Conservation (phyloP, 768 basidiomycete species). For the Rhodotorula paludigena region DNA sequence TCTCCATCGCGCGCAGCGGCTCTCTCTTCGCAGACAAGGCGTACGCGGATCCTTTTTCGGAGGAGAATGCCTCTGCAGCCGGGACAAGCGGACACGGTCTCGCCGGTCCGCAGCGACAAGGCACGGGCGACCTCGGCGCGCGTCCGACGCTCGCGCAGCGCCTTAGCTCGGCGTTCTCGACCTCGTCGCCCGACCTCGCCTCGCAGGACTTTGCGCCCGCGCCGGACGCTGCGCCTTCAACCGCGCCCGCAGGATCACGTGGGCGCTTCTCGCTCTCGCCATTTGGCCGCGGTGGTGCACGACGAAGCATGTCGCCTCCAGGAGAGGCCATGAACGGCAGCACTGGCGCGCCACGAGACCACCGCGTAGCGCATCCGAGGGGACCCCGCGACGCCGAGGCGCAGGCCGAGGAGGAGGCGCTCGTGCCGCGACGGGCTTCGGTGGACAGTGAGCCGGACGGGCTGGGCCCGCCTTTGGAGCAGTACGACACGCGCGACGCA, state of each 20-base stretch:
- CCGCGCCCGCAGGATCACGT: background rate
- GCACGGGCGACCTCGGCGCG: too few relatives aligned
- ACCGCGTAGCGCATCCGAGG: constrained; percentile 14
- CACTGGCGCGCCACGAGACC: too few relatives aligned
- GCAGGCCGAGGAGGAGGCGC: constrained; percentile 16
- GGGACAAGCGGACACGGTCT: background rate
- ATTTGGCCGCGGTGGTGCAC: background rate
- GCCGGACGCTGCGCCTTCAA: background rate
- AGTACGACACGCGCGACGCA: constrained; percentile 15
- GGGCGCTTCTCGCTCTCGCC: constrained; percentile 20
- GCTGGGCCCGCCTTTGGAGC: constrained; percentile 2
- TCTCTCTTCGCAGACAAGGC: constrained; percentile 11
- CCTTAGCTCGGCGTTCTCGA: constrained; percentile 2
- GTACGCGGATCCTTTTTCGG: constrained; percentile 26
- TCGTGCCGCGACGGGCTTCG: constrained; percentile 11
- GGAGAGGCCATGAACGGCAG: background rate
- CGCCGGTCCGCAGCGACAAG: too few relatives aligned
- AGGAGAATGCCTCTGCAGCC: background rate
- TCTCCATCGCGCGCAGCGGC: constrained; percentile 12
- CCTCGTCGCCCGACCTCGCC: background rate
- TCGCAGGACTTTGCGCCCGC: background rate
- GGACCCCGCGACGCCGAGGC: constrained; percentile 22
- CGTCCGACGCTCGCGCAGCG: background rate
- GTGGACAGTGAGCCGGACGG: background rate
- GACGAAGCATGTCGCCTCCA: background rate